Evolutionary conservation across 495 filamentous ascomycete species (phyloP).

Genomic region (Annulohypoxylon moriforme): DNA sequence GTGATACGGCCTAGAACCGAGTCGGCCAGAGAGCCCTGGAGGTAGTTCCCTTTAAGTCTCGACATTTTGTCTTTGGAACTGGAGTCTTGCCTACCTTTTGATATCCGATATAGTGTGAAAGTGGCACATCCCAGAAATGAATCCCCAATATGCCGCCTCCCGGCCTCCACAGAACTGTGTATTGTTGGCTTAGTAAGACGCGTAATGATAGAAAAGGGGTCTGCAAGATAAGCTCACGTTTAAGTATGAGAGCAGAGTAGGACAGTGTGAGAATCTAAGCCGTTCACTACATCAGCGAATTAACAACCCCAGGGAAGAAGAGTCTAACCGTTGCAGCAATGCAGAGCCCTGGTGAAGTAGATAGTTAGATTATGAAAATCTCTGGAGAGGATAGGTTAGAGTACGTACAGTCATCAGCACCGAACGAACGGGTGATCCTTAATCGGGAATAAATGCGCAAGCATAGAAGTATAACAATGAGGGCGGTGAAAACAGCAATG

Average conservation of each 20-base stretch:
- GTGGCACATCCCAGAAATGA: constrained; percentile 38
- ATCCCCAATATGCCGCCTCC: constrained; percentile 27
- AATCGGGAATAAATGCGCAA: constrained; percentile 43
- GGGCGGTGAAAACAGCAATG: constrained; percentile 31
- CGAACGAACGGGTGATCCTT: constrained; percentile 42
- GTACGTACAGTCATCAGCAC: constrained; percentile 48
- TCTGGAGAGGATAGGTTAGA: neutral
- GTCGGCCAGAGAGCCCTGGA: constrained; percentile 25
- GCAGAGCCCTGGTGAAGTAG: constrained; percentile 26
- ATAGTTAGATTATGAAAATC: neutral
- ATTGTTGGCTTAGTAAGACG: neutral
- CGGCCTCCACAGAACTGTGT: constrained; percentile 19
- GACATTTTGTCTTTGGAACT: neutral
- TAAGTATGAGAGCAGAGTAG: constrained; percentile 29
- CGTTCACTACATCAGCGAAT: neutral
- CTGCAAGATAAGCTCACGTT: constrained; percentile 16
- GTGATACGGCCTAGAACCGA: constrained; percentile 20
- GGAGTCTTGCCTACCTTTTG: constrained; percentile 11
- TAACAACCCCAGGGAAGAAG: neutral
- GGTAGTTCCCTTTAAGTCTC: neutral
- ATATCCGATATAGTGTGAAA: constrained; percentile 22
- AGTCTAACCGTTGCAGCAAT: constrained; percentile 30
- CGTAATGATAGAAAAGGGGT: neutral
- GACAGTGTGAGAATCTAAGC: constrained; percentile 26
- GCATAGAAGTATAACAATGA: constrained; percentile 31